Percentiles rank a stretch among this genome's conserved stretches.
Evolutionary conservation across 2,329 filamentous ascomycete species (phyloP).

Genomic region (Epichloe amarillans): DNA sequence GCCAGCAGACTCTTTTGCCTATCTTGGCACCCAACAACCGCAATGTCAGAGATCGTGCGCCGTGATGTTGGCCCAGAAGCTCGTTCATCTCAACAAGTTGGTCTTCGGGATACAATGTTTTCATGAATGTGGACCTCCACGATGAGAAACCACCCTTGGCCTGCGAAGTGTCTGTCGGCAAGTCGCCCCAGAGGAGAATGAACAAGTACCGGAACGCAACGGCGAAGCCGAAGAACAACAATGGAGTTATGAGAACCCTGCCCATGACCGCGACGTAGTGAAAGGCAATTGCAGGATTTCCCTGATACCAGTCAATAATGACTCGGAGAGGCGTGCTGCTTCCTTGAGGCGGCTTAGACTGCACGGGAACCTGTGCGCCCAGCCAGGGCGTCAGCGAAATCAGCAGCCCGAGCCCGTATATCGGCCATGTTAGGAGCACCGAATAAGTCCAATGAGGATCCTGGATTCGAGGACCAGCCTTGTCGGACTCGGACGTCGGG

Average conservation of each 20-base stretch:
- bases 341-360: slow-evolving; percentile 21
- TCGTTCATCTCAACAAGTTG: slow-evolving; percentile 33
- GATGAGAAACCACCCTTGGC: slow-evolving; percentile 22
- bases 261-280: slow-evolving; percentile 35
- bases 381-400: slow-evolving; percentile 33
- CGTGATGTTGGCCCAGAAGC: slow-evolving; percentile 41
- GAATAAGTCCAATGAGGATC: slow-evolving; percentile 31
- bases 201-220: slow-evolving; percentile 27
- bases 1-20: slow-evolving; percentile 42
- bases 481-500: slow-evolving; percentile 28
- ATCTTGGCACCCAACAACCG: slow-evolving; percentile 36
- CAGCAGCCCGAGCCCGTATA: slow-evolving; percentile 25
- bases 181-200: slow-evolving; percentile 24
- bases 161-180: slow-evolving; percentile 19
- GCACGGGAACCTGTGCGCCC: slow-evolving; percentile 29
- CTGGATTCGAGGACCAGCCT: slow-evolving; percentile 25
- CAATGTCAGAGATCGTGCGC: slow-evolving; percentile 35
- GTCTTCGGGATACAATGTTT: slow-evolving; percentile 27
- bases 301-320: slow-evolving; percentile 36
- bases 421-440: slow-evolving; percentile 27
- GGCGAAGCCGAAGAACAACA: slow-evolving; percentile 30
- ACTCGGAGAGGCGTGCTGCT: slow-evolving; percentile 23
- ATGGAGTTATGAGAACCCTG: slow-evolving; percentile 25
- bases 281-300: slow-evolving; percentile 29
- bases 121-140: slow-evolving; percentile 31